Evolutionary conservation across 2,329 filamentous ascomycete species (phyloP), one percentile per base, ranked within the genome.

Genomic region (Rhexocercosporidium sp.): DNA sequence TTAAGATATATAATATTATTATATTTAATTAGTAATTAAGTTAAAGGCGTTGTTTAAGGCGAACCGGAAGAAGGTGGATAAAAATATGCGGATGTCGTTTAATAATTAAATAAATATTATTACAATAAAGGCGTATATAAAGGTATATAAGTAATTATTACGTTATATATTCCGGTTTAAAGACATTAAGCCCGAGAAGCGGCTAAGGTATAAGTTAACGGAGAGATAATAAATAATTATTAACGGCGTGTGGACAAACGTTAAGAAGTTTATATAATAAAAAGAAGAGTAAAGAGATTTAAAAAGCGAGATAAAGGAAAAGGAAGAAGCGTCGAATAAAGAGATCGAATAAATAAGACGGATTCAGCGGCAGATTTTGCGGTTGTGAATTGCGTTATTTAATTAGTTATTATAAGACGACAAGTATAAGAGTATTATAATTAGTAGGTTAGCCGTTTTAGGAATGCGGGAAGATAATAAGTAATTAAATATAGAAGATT

Each of bases 381-480:
- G n/a, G n/a, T n/a, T n/a, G n/a, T n/a, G n/a, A n/a, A n/a, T n/a
- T n/a, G n/a, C n/a, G n/a, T n/a, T n/a, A n/a, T n/a, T n/a, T n/a
- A n/a, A n/a, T n/a, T n/a, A n/a, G n/a, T n/a, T n/a, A n/a, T n/a
- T n/a, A n/a, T n/a, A n/a, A n/a, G n/a, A n/a, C n/a, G n/a, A n/a
- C n/a, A 39, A 69, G 37, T 69, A 69, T 46, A 56, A 69, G 41
- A 69, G 65, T 31, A 20, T 47, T 16, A 61, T 68, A 31, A 69
- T 69, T 41, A 67, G 49, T 53, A 27, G 49, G 59, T 65, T 69
- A 20, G 61, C 65, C 8, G 41, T 69, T 57, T 65, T 69, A 39
- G 25, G 37, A 29, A 67, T 69, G 6, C 8, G 37, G 16, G 65
- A 59, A 11, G 49, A 65, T 22, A 16, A 65, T 29, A 51, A 41